phyloP scores from a whole-genome alignment of 257 asterid genomes.

The Scutellaria barbata region DNA sequence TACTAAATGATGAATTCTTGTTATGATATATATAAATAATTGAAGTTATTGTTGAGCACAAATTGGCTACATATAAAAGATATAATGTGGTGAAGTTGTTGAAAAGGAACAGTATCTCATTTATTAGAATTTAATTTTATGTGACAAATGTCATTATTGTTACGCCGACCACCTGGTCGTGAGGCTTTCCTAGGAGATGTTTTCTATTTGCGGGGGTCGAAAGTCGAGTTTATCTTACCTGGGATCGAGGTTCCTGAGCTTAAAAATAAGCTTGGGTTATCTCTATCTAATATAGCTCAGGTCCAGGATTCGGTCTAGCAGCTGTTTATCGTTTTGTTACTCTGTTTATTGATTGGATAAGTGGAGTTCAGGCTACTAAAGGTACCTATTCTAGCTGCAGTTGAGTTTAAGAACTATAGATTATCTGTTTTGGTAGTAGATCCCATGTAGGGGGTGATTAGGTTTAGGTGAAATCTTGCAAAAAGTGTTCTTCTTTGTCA shows the following conservation, averaged over 20 bases:
- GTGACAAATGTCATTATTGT: no score
- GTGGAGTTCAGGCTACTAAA: constrained; percentile 12
- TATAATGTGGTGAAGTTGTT: constrained; percentile 20
- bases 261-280: no score
- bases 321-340: no score
- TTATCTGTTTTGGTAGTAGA: constrained; percentile 20
- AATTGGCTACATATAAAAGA: constrained; percentile 21
- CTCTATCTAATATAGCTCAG: no score
- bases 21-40: background rate
- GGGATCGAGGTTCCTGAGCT: no score
- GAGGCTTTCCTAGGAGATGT: no score
- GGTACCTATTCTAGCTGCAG: constrained; percentile 16
- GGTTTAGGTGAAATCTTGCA: background rate
- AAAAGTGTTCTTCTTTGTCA: constrained; percentile 19
- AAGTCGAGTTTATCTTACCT: no score
- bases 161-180: no score
- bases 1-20: constrained; percentile 11
- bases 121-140: background rate
- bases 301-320: no score
- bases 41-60: constrained; percentile 25
- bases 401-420: background rate
- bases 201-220: no score
- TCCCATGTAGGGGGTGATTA: constrained; percentile 15
- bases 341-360: constrained; percentile 15
- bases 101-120: background rate